Conservation (phyloP, 768 basidiomycete genomes). For the Tulasnella sp. region DNA sequence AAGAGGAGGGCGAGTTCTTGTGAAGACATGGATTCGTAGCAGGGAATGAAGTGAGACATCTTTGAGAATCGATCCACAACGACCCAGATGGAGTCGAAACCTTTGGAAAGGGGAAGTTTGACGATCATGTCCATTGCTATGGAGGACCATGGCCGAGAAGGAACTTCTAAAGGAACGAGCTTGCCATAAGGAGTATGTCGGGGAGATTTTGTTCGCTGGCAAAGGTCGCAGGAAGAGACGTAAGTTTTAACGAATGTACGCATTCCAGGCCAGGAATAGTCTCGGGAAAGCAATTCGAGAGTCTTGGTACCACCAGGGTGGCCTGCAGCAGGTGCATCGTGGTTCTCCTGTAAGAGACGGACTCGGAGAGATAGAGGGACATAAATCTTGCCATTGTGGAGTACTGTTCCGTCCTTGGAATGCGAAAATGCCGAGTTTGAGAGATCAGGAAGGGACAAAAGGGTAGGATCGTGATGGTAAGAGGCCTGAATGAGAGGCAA, state of each 20-base stretch:
- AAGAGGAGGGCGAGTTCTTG: slow-evolving; percentile 4
- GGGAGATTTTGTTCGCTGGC: slow-evolving; percentile 17
- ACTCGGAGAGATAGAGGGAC: background rate
- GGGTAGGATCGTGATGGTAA: no score
- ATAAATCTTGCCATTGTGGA: slow-evolving; percentile 1
- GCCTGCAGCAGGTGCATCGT: background rate
- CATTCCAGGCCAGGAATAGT: slow-evolving; percentile 20
- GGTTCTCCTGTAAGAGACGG: background rate
- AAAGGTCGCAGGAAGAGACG: slow-evolving; percentile 20
- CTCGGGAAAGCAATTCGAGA: slow-evolving; percentile 14
- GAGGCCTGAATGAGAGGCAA: no score
- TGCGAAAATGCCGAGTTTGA: no score
- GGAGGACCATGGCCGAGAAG: slow-evolving; percentile 21
- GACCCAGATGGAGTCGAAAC: slow-evolving; percentile 3
- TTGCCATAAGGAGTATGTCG: slow-evolving; percentile 17
- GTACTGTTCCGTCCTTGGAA: background rate
- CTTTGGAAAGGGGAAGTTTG: background rate
- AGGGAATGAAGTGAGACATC: slow-evolving; percentile 2
- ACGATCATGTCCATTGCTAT: slow-evolving; percentile 22
- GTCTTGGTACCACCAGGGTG: slow-evolving; percentile 19
- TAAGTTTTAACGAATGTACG: slow-evolving; percentile 19
- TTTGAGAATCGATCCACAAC: slow-evolving; percentile 11
- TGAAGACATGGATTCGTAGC: no score
- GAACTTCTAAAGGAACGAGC: slow-evolving; percentile 20
- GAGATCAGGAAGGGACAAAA: no score